These are phyloP conservation scores for Raffaelea arxii DNA, from an alignment of 2,329 filamentous ascomycete genomes.

Conservation along the genomic window DNA sequence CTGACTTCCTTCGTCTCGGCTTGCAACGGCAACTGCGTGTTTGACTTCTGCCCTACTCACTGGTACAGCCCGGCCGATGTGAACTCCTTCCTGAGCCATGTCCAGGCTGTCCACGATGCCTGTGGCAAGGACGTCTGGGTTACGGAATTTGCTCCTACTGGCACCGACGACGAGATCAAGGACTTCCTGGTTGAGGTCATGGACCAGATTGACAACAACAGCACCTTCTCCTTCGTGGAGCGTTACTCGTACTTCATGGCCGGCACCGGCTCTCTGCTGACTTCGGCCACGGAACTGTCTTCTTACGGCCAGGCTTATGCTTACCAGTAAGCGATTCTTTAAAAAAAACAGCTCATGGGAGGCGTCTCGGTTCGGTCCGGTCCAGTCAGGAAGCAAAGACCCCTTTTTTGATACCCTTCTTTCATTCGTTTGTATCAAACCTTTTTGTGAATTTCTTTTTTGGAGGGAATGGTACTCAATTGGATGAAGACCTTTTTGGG, in stretches of 20 bases:
- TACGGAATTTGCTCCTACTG: slow-evolving; percentile 52
- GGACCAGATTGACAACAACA: slow-evolving; percentile 35
- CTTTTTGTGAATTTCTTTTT: slow-evolving; percentile 4
- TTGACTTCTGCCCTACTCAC: slow-evolving; percentile 53
- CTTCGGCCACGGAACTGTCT: slow-evolving; percentile 29
- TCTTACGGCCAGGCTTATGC: slow-evolving; percentile 40
- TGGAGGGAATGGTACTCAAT: too few species aligned
- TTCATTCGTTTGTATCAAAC: slow-evolving; percentile 11
- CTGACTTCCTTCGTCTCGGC: slow-evolving; percentile 40
- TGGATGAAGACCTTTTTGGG: too few species aligned
- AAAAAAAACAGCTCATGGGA: too few species aligned
- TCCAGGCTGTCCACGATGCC: slow-evolving; percentile 33
- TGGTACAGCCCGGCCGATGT: slow-evolving; percentile 48
- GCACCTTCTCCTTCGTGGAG: slow-evolving; percentile 36
- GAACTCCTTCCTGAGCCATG: slow-evolving; percentile 43
- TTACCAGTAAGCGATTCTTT: slow-evolving; percentile 19
- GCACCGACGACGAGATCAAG: slow-evolving; percentile 30
- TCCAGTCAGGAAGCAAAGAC: too few species aligned
- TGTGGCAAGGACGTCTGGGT: slow-evolving; percentile 50
- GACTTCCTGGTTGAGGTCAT: slow-evolving; percentile 41
- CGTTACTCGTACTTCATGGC: slow-evolving; percentile 51
- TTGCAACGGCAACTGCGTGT: slow-evolving; percentile 41
- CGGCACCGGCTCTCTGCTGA: slow-evolving; percentile 30
- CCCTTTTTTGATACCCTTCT: slow-evolving; percentile 13
- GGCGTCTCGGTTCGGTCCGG: too few species aligned